Evolutionary conservation across 805 yeast species (phyloP).

Genomic region (Spathaspora girioi): DNA sequence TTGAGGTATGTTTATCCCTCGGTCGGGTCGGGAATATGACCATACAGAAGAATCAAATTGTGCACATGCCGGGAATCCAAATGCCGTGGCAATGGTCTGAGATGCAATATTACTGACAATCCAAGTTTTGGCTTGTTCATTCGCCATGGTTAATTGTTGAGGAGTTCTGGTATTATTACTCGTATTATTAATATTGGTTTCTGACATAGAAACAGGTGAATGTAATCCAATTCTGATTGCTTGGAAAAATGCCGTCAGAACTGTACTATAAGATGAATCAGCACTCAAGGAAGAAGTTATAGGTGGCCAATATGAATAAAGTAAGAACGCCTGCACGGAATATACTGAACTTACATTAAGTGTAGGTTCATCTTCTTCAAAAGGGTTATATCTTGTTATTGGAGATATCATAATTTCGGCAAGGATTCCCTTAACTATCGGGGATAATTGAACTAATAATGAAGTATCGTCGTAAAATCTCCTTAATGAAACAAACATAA

Average conservation of each 20-base stretch:
- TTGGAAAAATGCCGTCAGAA: slow-evolving; percentile 88
- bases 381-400: slow-evolving; percentile 76
- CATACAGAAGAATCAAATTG: slow-evolving; percentile 73
- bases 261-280: slow-evolving; percentile 93
- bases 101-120: slow-evolving; percentile 87
- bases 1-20: slow-evolving; percentile 46
- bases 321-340: slow-evolving; percentile 87
- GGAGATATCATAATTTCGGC: slow-evolving; percentile 91
- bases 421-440: slow-evolving; percentile 67
- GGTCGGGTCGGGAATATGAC: slow-evolving; percentile 47
- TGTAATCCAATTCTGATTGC: slow-evolving; percentile 92
- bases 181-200: slow-evolving; percentile 12
- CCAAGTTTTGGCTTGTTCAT: slow-evolving; percentile 90
- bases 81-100: slow-evolving; percentile 85
- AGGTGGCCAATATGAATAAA: slow-evolving; percentile 95
- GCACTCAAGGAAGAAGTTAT: slow-evolving; percentile 91
- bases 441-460: slow-evolving; percentile 61
- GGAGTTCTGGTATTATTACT: slow-evolving; percentile 28
- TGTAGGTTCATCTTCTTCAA: slow-evolving; percentile 75
- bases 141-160: slow-evolving; percentile 45
- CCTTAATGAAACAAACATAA: slow-evolving; percentile 79
- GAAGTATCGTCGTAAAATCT: slow-evolving; percentile 42
- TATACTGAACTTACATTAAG: slow-evolving; percentile 87
- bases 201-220: slow-evolving; percentile 37
- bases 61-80: slow-evolving; percentile 92